phyloP scores from a whole-genome alignment of 345 rosid species.

The Eucalyptus viminalis region DNA sequence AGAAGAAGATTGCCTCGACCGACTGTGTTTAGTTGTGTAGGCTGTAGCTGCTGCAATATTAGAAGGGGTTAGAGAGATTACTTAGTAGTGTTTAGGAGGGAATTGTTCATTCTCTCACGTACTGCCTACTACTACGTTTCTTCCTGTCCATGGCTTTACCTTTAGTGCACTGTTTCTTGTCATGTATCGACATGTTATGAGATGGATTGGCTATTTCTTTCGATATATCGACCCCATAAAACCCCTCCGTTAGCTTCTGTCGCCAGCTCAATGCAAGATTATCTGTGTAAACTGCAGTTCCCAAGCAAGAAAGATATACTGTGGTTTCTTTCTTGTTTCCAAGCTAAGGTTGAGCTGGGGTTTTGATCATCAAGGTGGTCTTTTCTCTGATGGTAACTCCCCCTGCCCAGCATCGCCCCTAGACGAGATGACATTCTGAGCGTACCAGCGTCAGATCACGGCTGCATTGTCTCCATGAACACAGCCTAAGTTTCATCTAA shows the following conservation, averaged over 20 bases:
- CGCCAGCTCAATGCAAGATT: neutral
- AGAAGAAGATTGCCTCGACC: neutral
- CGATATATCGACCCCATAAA: neutral
- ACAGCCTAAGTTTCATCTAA: neutral
- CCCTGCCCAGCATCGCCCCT: neutral
- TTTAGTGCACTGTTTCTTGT: neutral
- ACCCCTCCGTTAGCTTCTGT: neutral
- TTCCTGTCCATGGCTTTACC: neutral
- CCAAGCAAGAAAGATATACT: neutral
- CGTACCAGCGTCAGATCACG: neutral
- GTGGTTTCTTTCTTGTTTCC: neutral
- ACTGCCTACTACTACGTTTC: neutral
- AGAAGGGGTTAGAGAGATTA: neutral
- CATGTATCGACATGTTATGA: neutral
- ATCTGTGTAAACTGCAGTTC: neutral
- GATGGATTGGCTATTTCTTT: neutral
- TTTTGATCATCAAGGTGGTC: neutral
- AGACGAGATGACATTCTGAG: neutral
- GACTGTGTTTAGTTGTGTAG: neutral
- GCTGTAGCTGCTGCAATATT: neutral
- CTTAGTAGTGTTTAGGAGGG: slow-evolving; percentile 3
- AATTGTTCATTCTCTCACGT: slow-evolving; percentile 22
- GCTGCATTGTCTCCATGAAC: neutral
- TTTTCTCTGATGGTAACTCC: neutral
- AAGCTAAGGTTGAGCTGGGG: neutral